Conservation (phyloP, 768 basidiomycete genomes). For the Gymnopilus dilepis region DNA sequence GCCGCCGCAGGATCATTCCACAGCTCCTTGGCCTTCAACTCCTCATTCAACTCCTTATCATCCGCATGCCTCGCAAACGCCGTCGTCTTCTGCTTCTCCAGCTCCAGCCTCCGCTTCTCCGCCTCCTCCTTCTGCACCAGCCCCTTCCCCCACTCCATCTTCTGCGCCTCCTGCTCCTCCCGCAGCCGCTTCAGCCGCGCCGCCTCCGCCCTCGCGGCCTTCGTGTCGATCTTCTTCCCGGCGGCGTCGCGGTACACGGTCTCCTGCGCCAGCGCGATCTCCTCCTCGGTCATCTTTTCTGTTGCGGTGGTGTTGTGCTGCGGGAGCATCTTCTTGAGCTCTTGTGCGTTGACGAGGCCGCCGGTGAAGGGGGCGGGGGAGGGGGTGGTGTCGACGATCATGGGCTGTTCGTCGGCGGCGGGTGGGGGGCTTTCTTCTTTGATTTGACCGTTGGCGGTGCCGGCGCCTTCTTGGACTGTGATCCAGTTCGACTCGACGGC, state of each 20-base stretch:
- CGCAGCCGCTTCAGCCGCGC: conserved; percentile 78
- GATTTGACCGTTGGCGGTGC: conserved; percentile 12
- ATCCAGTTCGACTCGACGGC: conserved; percentile 66
- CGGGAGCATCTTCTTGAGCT: conserved; percentile 70
- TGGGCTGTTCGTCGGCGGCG: conserved; percentile 66
- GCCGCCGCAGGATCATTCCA: conserved; percentile 99
- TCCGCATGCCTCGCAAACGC: conserved; percentile 82
- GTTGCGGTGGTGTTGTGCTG: conserved; percentile 41
- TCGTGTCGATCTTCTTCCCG: conserved; percentile 89
- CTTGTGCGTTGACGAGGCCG: conserved; percentile 78
- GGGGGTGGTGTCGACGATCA: conserved; percentile 49
- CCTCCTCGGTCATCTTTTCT: conserved; percentile 50
- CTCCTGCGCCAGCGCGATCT: conserved; percentile 73
- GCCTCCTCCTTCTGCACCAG: conserved; percentile 85
- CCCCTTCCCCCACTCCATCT: conserved; percentile 99
- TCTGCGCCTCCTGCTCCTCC: conserved; percentile 86
- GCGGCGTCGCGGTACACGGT: conserved; percentile 93
- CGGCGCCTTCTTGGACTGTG: conserved; percentile 60
- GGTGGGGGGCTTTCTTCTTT: conserved; percentile 58
- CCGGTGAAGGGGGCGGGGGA: conserved; percentile 57
- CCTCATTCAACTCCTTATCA: conserved; percentile 86
- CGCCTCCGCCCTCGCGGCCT: conserved; percentile 84
- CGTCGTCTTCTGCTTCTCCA: conserved; percentile 68
- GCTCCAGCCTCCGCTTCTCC: conserved; percentile 65
- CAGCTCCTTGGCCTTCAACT: conserved; percentile 76